Percentiles rank a stretch among this genome's conserved stretches.
phyloP scores from a whole-genome alignment of 2,329 filamentous ascomycete genomes.

The Zasmidium citrigriseum region DNA sequence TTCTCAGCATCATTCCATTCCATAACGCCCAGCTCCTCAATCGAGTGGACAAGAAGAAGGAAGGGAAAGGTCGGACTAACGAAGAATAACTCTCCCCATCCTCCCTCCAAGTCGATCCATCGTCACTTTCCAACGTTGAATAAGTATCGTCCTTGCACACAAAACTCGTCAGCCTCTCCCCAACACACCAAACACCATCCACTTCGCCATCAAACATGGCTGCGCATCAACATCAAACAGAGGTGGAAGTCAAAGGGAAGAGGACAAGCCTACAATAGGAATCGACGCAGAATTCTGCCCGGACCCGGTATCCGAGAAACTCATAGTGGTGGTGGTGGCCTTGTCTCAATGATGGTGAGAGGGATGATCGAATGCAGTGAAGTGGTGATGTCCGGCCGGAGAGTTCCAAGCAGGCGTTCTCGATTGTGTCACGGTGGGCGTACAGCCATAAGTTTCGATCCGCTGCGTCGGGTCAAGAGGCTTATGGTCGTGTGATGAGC shows the following conservation, averaged over 20 bases:
- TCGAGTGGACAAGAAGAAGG: not conserved
- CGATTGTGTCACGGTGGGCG: not conserved
- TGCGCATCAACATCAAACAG: slow-evolving; percentile 2
- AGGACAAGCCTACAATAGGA: slow-evolving; percentile 18
- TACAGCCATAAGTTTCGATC: not conserved
- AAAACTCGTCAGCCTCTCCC: not conserved
- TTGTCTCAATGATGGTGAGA: too few relatives aligned
- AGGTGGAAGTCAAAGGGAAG: not conserved
- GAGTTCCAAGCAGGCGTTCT: too few relatives aligned
- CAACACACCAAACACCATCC: not conserved
- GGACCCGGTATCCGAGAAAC: slow-evolving; percentile 4
- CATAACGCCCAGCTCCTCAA: not conserved
- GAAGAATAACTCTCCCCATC: slow-evolving; percentile 22
- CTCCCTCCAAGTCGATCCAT: slow-evolving; percentile 10
- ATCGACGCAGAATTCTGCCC: slow-evolving; percentile 17
- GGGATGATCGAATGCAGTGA: too few relatives aligned
- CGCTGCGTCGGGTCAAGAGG: not conserved
- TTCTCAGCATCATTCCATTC: slow-evolving; percentile 15
- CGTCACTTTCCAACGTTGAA: slow-evolving; percentile 14
- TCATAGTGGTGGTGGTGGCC: too few relatives aligned
- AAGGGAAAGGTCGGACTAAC: slow-evolving; percentile 13
- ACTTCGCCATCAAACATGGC: slow-evolving; percentile 20
- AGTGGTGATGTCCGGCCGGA: too few relatives aligned
- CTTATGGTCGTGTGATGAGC: not conserved
- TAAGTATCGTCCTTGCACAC: slow-evolving; percentile 22